Base-by-base conservation (phyloP, 129 eudicot genomes). In the Solidago caesia region DNA sequence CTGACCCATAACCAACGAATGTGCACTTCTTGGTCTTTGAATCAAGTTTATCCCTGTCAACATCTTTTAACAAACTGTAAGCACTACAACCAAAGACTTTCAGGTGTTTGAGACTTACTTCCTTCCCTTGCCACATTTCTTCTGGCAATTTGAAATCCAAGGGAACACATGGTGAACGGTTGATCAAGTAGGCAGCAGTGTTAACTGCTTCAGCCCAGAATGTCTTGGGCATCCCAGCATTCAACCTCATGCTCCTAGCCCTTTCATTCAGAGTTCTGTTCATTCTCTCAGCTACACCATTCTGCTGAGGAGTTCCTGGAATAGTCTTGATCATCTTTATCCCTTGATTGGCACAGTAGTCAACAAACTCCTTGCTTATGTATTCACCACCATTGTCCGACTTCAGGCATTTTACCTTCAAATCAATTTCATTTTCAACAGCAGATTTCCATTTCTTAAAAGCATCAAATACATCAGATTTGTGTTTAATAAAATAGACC, bases 51-150 rank as follows among this genome's bases (percentile, higher is more conserved):
- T 60, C 66, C 27, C 6, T 63, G 3, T 0, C n/a, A 39, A 5
- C 46, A 33, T 63, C 67, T 13, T 63, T 63, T 2, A 12, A 89
- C 89, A 87, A 60, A 47, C 5, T 27, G 6, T 43, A 57, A 6
- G 5, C 7, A 52, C 7, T 29, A 67, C 21, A 63, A 1, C 10
- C 11, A 13, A 63, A 63, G 1, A 33, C 25, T 8, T 63, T 27
- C 21, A 33, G 33, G 67, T 12, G 67, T 33, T 8, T 4, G 7
- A 33, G 44, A 12, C 8, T 62, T 6, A 62, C 46, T 10, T 62
- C 4, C 5, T 9, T 62, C 11, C 67, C 67, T 11, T 61, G 3
- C 45, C 44, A 33, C 33, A 29, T 45, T 41, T 63, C 43, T 0
- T 63, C 46, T 33, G 46, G 67, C 8, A 33, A 5, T 10, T 2